Base-by-base conservation (phyloP, 805 yeast genomes). In the Lachancea nothofagi region DNA sequence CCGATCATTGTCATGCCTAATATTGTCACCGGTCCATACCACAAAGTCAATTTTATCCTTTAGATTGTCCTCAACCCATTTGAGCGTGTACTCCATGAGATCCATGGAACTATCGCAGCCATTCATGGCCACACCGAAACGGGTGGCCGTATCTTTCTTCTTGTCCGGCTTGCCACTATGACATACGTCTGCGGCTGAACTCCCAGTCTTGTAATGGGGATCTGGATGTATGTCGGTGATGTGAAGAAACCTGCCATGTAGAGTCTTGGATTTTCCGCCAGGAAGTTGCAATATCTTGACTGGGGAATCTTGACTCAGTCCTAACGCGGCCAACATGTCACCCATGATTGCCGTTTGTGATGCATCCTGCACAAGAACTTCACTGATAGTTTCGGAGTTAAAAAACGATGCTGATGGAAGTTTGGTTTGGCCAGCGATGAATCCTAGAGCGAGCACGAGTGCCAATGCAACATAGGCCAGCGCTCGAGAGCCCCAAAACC, bases 21-120 rank as follows among this genome's bases (percentile, higher is more conserved):
- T 75, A 51, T 85, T 86, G 61, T 86, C 96, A 23, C 96, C 96
- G 0, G 95, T 85, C 95, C 95, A 86, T 10, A 86, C 73, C 9
- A 86, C 80, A 61, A 86, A 86, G 58, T 86, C 96, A 35, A 86
- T 78, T 48, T 85, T 78, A 58, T 83, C 93, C 44, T 69, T 74
- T 43, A 86, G 58, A 44, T 84, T 78, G 9, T 68, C 66, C 15
- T 69, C 59, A 2, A 86, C 65, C 93, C 94, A 86, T 22, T 70
- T 57, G 40, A 86, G 61, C 0, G 94, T 84, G 13, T 69, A 69
- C 7, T 77, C 66, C 60, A 81, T 76, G 35, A 86, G 59, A 1
- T 62, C 61, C 56, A 77, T 58, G 2, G 95, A 87, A 1, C 87
- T 66, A 57, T 86, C 96, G 53, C 95, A 86, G 2, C 90, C 90